phyloP scores from a whole-genome alignment of 495 filamentous ascomycete genomes.

The Sabuloglossum arenarium region DNA sequence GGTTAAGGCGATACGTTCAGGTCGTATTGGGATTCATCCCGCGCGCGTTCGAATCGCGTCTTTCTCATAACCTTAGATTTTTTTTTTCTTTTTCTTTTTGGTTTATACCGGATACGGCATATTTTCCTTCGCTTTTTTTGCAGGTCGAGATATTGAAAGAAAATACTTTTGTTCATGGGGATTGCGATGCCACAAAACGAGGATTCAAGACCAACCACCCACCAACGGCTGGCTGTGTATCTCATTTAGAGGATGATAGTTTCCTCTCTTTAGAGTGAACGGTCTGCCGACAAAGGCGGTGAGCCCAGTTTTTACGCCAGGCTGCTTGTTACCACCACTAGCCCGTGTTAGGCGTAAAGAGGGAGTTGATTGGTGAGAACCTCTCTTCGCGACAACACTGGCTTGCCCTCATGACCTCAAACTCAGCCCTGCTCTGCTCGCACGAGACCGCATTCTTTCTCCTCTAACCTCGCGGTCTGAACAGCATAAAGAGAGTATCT shows the following conservation, averaged over 20 bases:
- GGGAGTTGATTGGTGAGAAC: too few species aligned
- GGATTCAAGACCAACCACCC: too few species aligned
- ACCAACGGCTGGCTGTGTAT: too few species aligned
- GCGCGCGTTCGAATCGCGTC: constrained; percentile 4
- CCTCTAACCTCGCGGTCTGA: not conserved
- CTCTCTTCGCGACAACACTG: not conserved
- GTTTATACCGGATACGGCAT: not conserved
- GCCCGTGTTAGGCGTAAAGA: too few species aligned
- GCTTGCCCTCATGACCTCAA: not conserved
- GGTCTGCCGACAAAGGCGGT: not conserved
- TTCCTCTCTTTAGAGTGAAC: too few species aligned
- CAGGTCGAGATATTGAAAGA: too few species aligned
- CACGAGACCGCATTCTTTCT: not conserved
- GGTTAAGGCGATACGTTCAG: constrained; percentile 5
- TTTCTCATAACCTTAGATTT: constrained; percentile 1
- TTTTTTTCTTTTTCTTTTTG: not conserved
- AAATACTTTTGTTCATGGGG: too few species aligned
- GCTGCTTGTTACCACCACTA: too few species aligned
- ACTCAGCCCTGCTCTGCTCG: not conserved
- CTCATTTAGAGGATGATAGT: too few species aligned
- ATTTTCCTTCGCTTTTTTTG: not conserved
- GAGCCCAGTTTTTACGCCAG: not conserved
- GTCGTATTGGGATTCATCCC: constrained; percentile 1
- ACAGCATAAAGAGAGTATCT: not conserved
- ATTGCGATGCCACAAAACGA: too few species aligned